Percentiles rank a stretch among this genome's conserved stretches.
phyloP scores from a whole-genome alignment of 768 basidiomycete species.

The Lactifluus subvellereus region DNA sequence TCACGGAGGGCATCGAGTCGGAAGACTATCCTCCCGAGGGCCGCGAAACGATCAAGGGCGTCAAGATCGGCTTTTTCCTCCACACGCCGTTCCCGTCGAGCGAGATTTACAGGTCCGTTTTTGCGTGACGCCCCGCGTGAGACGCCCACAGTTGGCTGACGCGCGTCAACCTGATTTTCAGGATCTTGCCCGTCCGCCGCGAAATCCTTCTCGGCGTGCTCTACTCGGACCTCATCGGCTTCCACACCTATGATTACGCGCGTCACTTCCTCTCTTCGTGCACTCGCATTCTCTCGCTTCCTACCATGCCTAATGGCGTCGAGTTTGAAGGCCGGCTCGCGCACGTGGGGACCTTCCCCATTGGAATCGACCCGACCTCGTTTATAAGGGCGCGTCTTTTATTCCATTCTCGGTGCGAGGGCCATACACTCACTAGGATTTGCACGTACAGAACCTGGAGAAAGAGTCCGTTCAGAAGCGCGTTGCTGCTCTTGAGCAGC shows the following conservation, averaged over 20 bases:
- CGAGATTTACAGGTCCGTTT: constrained; percentile 86
- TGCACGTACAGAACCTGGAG: constrained; percentile 56
- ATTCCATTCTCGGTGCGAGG: not conserved
- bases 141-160: not conserved
- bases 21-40: constrained; percentile 38
- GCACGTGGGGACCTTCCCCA: constrained; percentile 98
- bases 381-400: constrained; percentile 65
- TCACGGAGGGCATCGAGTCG: constrained; percentile 64
- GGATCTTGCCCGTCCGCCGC: constrained; percentile 92
- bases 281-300: constrained; percentile 89
- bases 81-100: constrained; percentile 98
- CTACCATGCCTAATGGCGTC: constrained; percentile 97
- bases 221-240: constrained; percentile 95
- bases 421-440: constrained; percentile 7
- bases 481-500: constrained; percentile 73
- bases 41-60: constrained; percentile 45
- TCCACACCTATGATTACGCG: constrained; percentile 99
- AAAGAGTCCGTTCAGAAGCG: constrained; percentile 77
- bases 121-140: not conserved
- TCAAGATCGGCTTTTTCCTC: constrained; percentile 98
- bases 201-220: constrained; percentile 96
- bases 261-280: constrained; percentile 99
- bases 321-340: constrained; percentile 93
- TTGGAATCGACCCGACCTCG: constrained; percentile 92
- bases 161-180: constrained; percentile 30